A percentile compares a stretch with the other conserved stretches of the same genome.
These are phyloP conservation scores for Annulohypoxylon maeteangense DNA, from an alignment of 495 filamentous ascomycete species.

Conservation along the genomic window DNA sequence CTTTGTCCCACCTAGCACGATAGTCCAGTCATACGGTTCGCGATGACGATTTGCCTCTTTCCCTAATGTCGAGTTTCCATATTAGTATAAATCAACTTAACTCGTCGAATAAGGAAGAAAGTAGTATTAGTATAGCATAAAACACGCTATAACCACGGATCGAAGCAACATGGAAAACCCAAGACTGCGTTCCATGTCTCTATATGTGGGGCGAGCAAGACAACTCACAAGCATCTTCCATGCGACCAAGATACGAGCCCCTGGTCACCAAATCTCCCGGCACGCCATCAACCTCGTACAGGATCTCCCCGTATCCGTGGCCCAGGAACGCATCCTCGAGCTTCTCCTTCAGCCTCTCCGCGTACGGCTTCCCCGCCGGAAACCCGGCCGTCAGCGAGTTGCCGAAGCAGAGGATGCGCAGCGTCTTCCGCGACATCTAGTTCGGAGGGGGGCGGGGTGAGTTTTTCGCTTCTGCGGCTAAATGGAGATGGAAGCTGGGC, in stretches of 20 bases:
- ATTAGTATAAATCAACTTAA: background rate
- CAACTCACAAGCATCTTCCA: slow-evolving; percentile 56
- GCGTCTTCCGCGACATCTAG: slow-evolving; percentile 31
- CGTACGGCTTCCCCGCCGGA: slow-evolving; percentile 64
- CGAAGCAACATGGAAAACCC: background rate
- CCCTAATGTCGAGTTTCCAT: slow-evolving; percentile 20
- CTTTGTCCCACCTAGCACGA: slow-evolving; percentile 70
- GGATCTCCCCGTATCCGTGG: slow-evolving; percentile 39
- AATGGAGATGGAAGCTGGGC: background rate
- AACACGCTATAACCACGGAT: background rate
- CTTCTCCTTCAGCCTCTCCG: slow-evolving; percentile 50
- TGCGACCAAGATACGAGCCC: slow-evolving; percentile 58
- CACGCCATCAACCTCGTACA: slow-evolving; percentile 55
- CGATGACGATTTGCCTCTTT: background rate
- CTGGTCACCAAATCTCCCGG: slow-evolving; percentile 62
- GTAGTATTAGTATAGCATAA: background rate
- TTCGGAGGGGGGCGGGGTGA: background rate
- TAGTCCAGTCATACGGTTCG: slow-evolving; percentile 56
- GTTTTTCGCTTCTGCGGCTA: background rate
- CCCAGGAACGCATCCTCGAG: slow-evolving; percentile 55
- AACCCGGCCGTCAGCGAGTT: slow-evolving; percentile 70
- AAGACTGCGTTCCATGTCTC: background rate
- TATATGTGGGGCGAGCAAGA: background rate
- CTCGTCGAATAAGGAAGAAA: background rate
- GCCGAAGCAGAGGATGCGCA: slow-evolving; percentile 71